A percentile compares a stretch with the other conserved stretches of the same genome.
These are phyloP conservation scores for Ceratopteris richardii DNA, from an alignment of 75 land plant species.

Conservation along the genomic window DNA sequence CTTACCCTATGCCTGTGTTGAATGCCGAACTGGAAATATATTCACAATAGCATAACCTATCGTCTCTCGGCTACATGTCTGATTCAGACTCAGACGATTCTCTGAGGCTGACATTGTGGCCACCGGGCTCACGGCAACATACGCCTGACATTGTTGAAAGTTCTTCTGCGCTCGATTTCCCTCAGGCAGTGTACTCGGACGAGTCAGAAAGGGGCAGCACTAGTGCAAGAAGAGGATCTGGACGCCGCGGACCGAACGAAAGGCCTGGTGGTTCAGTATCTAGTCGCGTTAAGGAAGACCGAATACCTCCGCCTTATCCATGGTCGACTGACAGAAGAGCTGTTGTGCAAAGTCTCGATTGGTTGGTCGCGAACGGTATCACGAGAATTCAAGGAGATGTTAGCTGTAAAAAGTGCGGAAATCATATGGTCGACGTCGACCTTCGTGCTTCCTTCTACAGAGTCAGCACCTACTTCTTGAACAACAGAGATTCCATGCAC, in stretches of 20 bases:
- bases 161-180: too few species aligned
- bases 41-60: too few species aligned
- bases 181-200: not conserved
- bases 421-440: constrained; percentile 18
- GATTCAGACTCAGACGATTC: constrained; percentile 3
- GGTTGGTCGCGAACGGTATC: constrained; percentile 23
- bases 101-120: not conserved
- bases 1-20: too few species aligned
- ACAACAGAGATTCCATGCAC: constrained; percentile 29
- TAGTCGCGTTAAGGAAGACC: constrained; percentile 12
- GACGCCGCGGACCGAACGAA: not conserved
- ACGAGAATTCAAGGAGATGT: constrained; percentile 40
- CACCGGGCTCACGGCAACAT: not conserved
- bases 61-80: constrained; percentile 2
- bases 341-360: constrained; percentile 29
- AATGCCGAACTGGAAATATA: too few species aligned
- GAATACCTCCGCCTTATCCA: constrained; percentile 32
- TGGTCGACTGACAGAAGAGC: constrained; percentile 68
- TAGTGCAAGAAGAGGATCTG: not conserved
- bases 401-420: constrained; percentile 55
- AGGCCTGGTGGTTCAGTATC: not conserved
- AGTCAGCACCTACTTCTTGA: constrained; percentile 26
- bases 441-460: constrained; percentile 22
- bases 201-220: not conserved
- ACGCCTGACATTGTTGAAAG: not conserved